Percentiles rank a stretch among this genome's conserved stretches.
These are phyloP conservation scores for Thelephora ganbajun DNA, from an alignment of 768 basidiomycete species.

Conservation along the genomic window DNA sequence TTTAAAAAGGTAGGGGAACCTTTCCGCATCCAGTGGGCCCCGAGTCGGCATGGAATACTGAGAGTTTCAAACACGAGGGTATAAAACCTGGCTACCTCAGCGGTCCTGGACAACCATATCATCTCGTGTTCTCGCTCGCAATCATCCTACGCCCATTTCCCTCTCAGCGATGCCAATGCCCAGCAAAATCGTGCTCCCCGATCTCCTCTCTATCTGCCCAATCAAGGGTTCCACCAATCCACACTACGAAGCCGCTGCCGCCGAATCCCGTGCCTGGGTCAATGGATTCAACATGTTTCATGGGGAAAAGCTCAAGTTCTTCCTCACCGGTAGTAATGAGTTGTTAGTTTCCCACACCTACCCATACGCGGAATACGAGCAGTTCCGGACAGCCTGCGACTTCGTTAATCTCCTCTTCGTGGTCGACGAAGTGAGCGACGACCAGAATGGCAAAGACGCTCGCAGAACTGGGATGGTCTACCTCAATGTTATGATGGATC, in stretches of 20 bases:
- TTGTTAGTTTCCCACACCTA: slow-evolving; percentile 52
- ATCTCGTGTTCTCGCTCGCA: too few species aligned
- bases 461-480: slow-evolving; percentile 39
- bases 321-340: slow-evolving; percentile 49
- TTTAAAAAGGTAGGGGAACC: too few species aligned
- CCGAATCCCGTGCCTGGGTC: slow-evolving; percentile 52
- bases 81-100: too few species aligned
- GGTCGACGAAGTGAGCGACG: slow-evolving; percentile 58
- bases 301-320: slow-evolving; percentile 48
- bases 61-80: too few species aligned
- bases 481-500: slow-evolving; percentile 39
- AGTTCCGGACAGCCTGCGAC: slow-evolving; percentile 51
- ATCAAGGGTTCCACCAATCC: slow-evolving; percentile 42
- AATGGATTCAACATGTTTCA: slow-evolving; percentile 48
- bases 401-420: slow-evolving; percentile 42
- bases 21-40: too few species aligned
- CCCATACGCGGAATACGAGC: slow-evolving; percentile 43
- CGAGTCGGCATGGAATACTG: too few species aligned
- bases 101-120: too few species aligned
- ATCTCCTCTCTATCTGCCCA: slow-evolving; percentile 35
- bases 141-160: too few species aligned
- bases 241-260: slow-evolving; percentile 39
- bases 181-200: slow-evolving; percentile 35
- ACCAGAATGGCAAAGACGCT: slow-evolving; percentile 47
- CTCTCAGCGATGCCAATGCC: too few species aligned